A percentile compares a stretch with the other conserved stretches of the same genome.
phyloP scores from a whole-genome alignment of 1,284 basidiomycete genomes.

The Austroboletus novae-zelandiae region DNA sequence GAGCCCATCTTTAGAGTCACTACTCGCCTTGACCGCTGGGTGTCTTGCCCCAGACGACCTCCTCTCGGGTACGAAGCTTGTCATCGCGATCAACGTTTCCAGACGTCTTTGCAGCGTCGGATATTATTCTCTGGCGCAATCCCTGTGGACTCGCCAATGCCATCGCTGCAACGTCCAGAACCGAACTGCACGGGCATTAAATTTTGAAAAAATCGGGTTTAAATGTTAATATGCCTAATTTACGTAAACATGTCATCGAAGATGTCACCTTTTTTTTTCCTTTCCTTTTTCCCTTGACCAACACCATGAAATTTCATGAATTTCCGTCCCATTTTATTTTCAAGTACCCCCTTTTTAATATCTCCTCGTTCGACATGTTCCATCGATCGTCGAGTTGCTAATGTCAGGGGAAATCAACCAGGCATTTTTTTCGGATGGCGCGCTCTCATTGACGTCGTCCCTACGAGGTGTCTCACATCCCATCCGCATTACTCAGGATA shows the following conservation, averaged over 20 bases:
- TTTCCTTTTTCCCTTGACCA: background rate
- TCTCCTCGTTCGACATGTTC: conserved; percentile 32
- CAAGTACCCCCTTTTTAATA: conserved; percentile 26
- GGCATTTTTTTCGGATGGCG: conserved; percentile 52
- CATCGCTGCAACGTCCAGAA: conserved; percentile 13
- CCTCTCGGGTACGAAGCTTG: conserved; percentile 37
- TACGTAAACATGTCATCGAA: conserved; percentile 13
- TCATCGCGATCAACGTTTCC: conserved; percentile 2
- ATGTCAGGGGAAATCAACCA: conserved; percentile 40
- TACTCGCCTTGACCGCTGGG: conserved; percentile 75
- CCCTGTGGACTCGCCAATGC: conserved; percentile 10
- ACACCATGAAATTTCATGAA: background rate
- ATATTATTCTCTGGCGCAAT: conserved; percentile 24
- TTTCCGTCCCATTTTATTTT: background rate
- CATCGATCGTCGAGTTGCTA: conserved; percentile 47
- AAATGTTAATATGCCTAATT: background rate
- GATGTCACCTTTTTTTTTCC: too few relatives aligned
- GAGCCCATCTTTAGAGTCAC: background rate
- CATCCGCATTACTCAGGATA: conserved; percentile 13
- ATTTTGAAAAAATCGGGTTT: too few relatives aligned
- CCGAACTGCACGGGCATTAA: background rate
- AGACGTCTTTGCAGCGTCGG: background rate
- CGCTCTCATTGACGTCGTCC: conserved; percentile 36
- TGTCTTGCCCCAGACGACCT: conserved; percentile 86
- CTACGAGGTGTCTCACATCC: conserved; percentile 56